A percentile compares a stretch with the other conserved stretches of the same genome.
Conservation (phyloP, 1,139 yeast species). For the Yamadazyma taylorii region DNA sequence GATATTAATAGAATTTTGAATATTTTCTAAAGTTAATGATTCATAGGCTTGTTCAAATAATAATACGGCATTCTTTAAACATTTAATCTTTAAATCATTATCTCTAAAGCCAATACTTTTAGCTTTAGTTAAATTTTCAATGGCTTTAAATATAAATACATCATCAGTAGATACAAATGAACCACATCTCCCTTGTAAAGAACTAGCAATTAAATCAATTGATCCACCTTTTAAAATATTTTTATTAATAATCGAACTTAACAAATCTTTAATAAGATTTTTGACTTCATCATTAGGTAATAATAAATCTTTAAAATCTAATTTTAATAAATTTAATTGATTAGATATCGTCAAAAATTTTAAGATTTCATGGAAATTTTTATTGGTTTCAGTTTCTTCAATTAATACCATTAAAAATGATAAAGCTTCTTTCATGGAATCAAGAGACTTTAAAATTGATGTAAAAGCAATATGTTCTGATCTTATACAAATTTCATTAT, state of each 20-base stretch:
- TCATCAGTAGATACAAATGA: constrained; percentile 94
- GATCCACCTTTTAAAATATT: constrained; percentile 91
- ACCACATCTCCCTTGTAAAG: constrained; percentile 90
- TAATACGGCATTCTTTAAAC: constrained; percentile 71
- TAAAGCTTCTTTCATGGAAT: constrained; percentile 83
- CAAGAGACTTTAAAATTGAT: constrained; percentile 71
- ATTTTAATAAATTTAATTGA: constrained; percentile 64
- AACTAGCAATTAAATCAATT: constrained; percentile 84
- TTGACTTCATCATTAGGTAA: constrained; percentile 64
- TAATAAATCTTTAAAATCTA: constrained; percentile 75
- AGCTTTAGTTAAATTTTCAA: constrained; percentile 87
- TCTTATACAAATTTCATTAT: constrained; percentile 71
- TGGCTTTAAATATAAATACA: constrained; percentile 89
- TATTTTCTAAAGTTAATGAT: constrained; percentile 72
- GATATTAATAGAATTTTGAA: constrained; percentile 76
- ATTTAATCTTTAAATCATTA: constrained; percentile 65
- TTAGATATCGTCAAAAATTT: constrained; percentile 64
- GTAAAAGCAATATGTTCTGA: constrained; percentile 91
- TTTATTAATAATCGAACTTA: constrained; percentile 85
- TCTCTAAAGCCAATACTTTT: constrained; percentile 72
- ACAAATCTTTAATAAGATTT: constrained; percentile 76
- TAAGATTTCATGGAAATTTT: constrained; percentile 61
- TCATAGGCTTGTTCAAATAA: constrained; percentile 81
- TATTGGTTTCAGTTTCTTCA: constrained; percentile 63
- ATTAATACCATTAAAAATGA: constrained; percentile 81